A percentile compares a stretch with the other conserved stretches of the same genome.
These are phyloP conservation scores for Penicillium herquei DNA, from an alignment of 495 filamentous ascomycete genomes.

Conservation along the genomic window DNA sequence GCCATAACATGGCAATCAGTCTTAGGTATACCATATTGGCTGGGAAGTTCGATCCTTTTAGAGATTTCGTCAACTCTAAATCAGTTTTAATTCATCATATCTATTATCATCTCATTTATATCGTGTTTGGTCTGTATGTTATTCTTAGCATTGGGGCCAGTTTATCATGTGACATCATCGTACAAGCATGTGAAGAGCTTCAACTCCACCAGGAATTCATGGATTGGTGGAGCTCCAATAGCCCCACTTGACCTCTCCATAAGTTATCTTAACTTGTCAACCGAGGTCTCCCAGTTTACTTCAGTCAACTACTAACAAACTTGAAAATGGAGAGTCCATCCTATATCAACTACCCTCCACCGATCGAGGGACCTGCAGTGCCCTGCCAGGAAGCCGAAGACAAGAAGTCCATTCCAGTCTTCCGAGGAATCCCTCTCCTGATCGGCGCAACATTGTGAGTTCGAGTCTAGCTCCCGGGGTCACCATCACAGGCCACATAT, in stretches of 20 bases:
- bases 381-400: conserved; percentile 48
- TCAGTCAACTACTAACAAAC: too few relatives aligned
- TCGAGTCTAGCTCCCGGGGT: not conserved
- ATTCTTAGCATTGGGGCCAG: not conserved
- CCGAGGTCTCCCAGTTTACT: not conserved
- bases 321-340: not conserved
- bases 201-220: too few relatives aligned
- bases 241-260: conserved; percentile 3
- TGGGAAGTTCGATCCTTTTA: too few relatives aligned
- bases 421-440: conserved; percentile 49
- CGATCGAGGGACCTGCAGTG: conserved; percentile 41
- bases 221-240: not conserved
- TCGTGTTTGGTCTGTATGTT: too few relatives aligned
- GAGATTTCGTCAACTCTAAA: too few relatives aligned
- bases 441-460: conserved; percentile 52
- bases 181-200: not conserved
- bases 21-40: too few relatives aligned
- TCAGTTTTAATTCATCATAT: too few relatives aligned
- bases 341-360: conserved; percentile 45
- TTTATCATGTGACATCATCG: conserved; percentile 19
- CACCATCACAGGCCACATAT: not conserved
- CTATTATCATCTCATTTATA: too few relatives aligned
- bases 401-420: conserved; percentile 46
- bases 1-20: too few relatives aligned
- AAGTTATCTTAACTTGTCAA: not conserved